Evolutionary conservation across 768 basidiomycete genomes (phyloP).

Genomic region (Agaricus sinodeliciosus): DNA sequence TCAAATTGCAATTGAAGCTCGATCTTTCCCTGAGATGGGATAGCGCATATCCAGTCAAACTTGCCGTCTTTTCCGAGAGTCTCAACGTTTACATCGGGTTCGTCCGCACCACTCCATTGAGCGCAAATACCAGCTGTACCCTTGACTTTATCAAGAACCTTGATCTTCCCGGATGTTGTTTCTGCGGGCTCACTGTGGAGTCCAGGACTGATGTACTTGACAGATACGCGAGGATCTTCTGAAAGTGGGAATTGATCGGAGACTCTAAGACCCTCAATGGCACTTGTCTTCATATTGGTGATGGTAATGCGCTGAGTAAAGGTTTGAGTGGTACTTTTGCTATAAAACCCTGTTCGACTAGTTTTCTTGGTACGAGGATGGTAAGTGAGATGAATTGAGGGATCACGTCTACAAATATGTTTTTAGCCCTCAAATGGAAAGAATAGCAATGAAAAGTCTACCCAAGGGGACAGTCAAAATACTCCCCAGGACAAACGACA

Average conservation of each 20-base stretch:
- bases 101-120: slow-evolving; percentile 33
- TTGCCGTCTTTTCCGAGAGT: slow-evolving; percentile 27
- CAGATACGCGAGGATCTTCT: slow-evolving; percentile 28
- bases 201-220: slow-evolving; percentile 31
- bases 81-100: slow-evolving; percentile 19
- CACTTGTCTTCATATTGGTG: slow-evolving; percentile 31
- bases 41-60: slow-evolving; percentile 24
- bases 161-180: slow-evolving; percentile 9
- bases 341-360: slow-evolving; percentile 27
- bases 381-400: slow-evolving; percentile 34
- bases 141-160: slow-evolving; percentile 17
- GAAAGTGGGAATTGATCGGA: slow-evolving; percentile 35
- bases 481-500: slow-evolving; percentile 35
- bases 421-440: neutral
- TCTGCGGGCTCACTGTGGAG: slow-evolving; percentile 10
- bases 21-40: slow-evolving; percentile 24
- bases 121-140: slow-evolving; percentile 23
- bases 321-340: slow-evolving; percentile 23
- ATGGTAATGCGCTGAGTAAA: slow-evolving; percentile 34
- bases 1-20: slow-evolving; percentile 34
- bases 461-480: slow-evolving; percentile 41
- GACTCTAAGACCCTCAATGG: slow-evolving; percentile 27
- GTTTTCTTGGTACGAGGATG: slow-evolving; percentile 28
- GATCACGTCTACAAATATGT: slow-evolving; percentile 25
- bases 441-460: slow-evolving; percentile 14